phyloP scores from a whole-genome alignment of 225 moss, liverwort and hornwort genomes.

The Marchantia paleacea region DNA sequence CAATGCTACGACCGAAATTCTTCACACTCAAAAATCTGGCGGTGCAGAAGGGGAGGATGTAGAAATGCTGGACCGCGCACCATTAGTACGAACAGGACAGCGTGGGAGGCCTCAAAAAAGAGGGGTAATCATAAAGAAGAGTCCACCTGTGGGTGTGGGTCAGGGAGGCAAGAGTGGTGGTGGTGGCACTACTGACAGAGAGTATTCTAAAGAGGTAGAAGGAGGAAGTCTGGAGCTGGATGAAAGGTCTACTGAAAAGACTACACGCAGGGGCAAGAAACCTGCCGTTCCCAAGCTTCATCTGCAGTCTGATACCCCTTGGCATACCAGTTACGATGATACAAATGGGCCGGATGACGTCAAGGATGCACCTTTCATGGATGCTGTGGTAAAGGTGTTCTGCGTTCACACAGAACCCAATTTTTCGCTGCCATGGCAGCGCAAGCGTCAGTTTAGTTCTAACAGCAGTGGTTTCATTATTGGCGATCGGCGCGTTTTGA shows the following conservation, averaged over 20 bases:
- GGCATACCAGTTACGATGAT: slow-evolving; percentile 64
- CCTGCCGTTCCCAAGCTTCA: slow-evolving; percentile 55
- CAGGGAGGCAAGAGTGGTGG: slow-evolving; percentile 38
- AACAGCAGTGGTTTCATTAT: slow-evolving; percentile 98
- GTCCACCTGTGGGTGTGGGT: slow-evolving; percentile 41
- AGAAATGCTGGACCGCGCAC: slow-evolving; percentile 69
- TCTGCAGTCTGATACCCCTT: slow-evolving; percentile 45
- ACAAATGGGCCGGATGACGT: slow-evolving; percentile 72
- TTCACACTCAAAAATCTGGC: slow-evolving; percentile 10
- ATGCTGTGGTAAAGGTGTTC: slow-evolving; percentile 97
- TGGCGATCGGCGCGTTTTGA: slow-evolving; percentile 78
- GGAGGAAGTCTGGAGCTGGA: slow-evolving; percentile 48
- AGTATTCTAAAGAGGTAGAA: slow-evolving; percentile 55
- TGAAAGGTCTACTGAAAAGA: slow-evolving; percentile 38
- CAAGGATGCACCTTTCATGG: slow-evolving; percentile 99
- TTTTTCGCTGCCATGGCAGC: slow-evolving; percentile 96
- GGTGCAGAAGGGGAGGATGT: slow-evolving; percentile 49
- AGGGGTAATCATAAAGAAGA: slow-evolving; percentile 29
- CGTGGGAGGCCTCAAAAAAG: slow-evolving; percentile 74
- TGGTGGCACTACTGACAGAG: slow-evolving; percentile 53
- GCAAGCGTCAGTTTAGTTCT: slow-evolving; percentile 95
- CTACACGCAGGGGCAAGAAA: slow-evolving; percentile 62
- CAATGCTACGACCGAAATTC: slow-evolving; percentile 21
- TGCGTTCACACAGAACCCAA: slow-evolving; percentile 99
- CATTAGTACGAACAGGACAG: slow-evolving; percentile 59